Evolutionary conservation across 1,284 basidiomycete genomes (phyloP), one percentile per base, ranked within the genome.

Genomic region (Pholiota adiposa): DNA sequence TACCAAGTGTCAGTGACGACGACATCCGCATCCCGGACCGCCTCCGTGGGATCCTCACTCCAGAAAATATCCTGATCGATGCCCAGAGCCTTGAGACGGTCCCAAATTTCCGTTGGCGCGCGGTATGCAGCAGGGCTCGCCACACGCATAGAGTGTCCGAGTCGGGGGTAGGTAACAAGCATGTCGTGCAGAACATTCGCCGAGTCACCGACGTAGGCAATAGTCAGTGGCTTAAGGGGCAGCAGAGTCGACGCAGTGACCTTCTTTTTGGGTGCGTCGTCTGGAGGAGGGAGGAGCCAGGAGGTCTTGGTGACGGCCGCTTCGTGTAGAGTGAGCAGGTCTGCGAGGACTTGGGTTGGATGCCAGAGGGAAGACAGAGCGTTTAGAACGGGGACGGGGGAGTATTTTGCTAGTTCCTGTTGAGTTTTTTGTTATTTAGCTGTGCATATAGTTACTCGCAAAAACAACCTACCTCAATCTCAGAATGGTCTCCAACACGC

Each of bases 121-220:
- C 87, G 83, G 72, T 97, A 97, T 41, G 71, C 82, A 59, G 68
- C 84, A 73, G 64, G 97, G 86, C 89, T 89, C 25, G 96, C 97
- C 29, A 99, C 83, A 55, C 91, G 88, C 44, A 99, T 74, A 58
- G 88, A 79, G 76, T 97, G 94, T 0, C 97, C 97, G 1, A 99
- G 77, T 40, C 97, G 88, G 36, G 97, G 97, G 70, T 92, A 93
- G 6, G 94, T 88, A 57, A 98, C 97, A 36, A 98, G 87, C 91
- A 99, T 96, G 75, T 99, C 97, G 75, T 98, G 95, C 59, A 97
- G 82, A 55, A 99, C 95, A 73, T 99, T 99, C 63, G 96, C 94
- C 33, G 91, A 91, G 78, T 99, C 97, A 6, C 97, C 97, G 54
- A 99, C 87, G 77, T 96, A 99, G 3, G 96, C 91, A 48, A 97